Conservation (phyloP, 768 basidiomycete genomes). For the Psilocybe cyanescens region DNA sequence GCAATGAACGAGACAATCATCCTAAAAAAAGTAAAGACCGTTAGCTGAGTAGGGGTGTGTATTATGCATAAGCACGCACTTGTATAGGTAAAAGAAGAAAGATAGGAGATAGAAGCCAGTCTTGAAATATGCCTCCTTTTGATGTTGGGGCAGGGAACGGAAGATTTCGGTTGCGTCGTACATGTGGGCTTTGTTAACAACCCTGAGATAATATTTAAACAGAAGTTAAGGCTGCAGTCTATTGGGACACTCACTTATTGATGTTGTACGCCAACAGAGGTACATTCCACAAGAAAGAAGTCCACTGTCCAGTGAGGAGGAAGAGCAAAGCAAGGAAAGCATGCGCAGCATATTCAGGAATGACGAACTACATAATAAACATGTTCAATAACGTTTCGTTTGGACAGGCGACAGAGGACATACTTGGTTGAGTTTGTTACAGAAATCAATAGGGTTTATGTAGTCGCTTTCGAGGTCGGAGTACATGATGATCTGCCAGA, state of each 20-base stretch:
- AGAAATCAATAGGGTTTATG: constrained; percentile 99
- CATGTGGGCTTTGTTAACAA: constrained; percentile 86
- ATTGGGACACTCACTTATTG: constrained; percentile 77
- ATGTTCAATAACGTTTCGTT: background rate
- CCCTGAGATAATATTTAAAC: constrained; percentile 19
- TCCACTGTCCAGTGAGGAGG: constrained; percentile 92
- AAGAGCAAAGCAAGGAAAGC: constrained; percentile 87
- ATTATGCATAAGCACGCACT: constrained; percentile 49
- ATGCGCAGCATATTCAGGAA: constrained; percentile 95
- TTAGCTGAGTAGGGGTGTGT: constrained; percentile 1
- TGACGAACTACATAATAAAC: constrained; percentile 72
- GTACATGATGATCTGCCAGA: constrained; percentile 94
- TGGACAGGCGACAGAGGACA: constrained; percentile 19
- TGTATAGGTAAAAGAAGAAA: constrained; percentile 90
- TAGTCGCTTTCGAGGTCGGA: constrained; percentile 99
- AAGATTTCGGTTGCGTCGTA: constrained; percentile 99
- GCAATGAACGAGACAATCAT: constrained; percentile 88
- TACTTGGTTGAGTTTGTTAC: constrained; percentile 98
- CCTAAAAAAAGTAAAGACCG: constrained; percentile 35
- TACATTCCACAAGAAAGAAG: constrained; percentile 84
- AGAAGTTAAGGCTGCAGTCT: background rate
- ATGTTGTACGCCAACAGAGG: constrained; percentile 90
- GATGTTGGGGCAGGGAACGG: constrained; percentile 89
- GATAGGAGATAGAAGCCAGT: constrained; percentile 90
- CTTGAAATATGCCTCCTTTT: constrained; percentile 95